These are phyloP conservation scores for Pseudopithomyces maydicus DNA, from an alignment of 2,329 filamentous ascomycete genomes.

Conservation along the genomic window DNA sequence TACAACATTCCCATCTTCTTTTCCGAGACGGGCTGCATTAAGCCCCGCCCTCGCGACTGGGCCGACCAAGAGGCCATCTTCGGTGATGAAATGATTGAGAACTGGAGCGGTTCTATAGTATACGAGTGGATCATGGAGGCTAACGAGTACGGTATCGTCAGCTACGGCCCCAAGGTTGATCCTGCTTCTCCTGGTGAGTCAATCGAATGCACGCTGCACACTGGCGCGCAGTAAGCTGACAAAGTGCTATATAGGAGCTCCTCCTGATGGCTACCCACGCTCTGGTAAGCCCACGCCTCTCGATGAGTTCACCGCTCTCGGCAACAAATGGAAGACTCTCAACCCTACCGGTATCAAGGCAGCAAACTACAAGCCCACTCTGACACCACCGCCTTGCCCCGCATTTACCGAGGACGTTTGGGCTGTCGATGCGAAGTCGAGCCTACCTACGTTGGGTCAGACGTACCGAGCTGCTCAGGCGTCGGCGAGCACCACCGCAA, in stretches of 20 bases:
- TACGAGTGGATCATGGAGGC: constrained; percentile 90
- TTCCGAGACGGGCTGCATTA: constrained; percentile 86
- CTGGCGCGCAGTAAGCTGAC: too few relatives aligned
- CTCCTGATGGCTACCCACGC: constrained; percentile 71
- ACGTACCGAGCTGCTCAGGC: constrained; percentile 26
- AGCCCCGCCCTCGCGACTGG: constrained; percentile 65
- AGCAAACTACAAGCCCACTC: constrained; percentile 67
- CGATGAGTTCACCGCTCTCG: constrained; percentile 80
- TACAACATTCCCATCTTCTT: constrained; percentile 72
- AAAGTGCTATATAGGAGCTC: constrained; percentile 34
- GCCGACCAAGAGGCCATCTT: constrained; percentile 79
- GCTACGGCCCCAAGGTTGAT: constrained; percentile 68
- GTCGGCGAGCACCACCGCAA: constrained; percentile 13
- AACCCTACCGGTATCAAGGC: constrained; percentile 70
- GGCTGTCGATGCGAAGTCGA: constrained; percentile 72
- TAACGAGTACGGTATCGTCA: constrained; percentile 82
- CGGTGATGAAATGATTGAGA: constrained; percentile 71
- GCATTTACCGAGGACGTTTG: constrained; percentile 70
- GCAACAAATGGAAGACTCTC: constrained; percentile 74
- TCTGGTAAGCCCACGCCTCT: constrained; percentile 76
- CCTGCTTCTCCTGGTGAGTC: constrained; percentile 43
- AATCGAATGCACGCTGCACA: too few relatives aligned
- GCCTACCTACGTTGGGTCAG: constrained; percentile 70
- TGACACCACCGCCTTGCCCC: constrained; percentile 72
- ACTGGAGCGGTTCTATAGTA: constrained; percentile 77